phyloP scores from a whole-genome alignment of 306 rosid genomes.

The Malus sylvestris region DNA sequence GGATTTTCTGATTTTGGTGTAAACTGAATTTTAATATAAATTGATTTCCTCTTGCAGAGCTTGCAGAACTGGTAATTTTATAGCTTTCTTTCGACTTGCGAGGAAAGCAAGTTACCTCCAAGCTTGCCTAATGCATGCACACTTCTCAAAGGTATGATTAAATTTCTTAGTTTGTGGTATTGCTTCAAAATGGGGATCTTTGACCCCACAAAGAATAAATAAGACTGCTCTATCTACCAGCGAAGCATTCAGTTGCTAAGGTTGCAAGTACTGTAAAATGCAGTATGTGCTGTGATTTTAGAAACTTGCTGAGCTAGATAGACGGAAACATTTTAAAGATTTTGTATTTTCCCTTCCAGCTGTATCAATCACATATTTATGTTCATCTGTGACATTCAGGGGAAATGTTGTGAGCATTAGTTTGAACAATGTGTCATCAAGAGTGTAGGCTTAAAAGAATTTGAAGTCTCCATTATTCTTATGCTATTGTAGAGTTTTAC shows the following conservation, averaged over 20 bases:
- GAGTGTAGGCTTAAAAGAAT: not conserved
- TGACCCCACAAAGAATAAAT: conserved; percentile 8
- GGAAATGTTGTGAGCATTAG: not conserved
- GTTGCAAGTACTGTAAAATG: conserved; percentile 12
- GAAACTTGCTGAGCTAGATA: conserved; percentile 3
- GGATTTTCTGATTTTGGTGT: conserved; percentile 8
- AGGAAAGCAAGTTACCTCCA: conserved; percentile 94
- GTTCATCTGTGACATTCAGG: not conserved
- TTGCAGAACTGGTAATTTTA: conserved; percentile 80
- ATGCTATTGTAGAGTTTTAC: not conserved
- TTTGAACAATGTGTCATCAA: not conserved
- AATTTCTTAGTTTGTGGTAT: conserved; percentile 20
- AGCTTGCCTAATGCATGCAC: conserved; percentile 99
- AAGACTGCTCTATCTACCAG: conserved; percentile 8
- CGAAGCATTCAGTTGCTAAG: conserved; percentile 7
- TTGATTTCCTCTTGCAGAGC: conserved; percentile 58
- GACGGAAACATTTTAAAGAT: not conserved
- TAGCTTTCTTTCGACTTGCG: conserved; percentile 83
- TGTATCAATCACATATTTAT: not conserved
- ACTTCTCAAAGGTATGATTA: conserved; percentile 78
- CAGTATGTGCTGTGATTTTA: conserved; percentile 1
- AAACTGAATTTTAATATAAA: conserved; percentile 23
- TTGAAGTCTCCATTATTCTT: not conserved
- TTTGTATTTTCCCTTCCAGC: not conserved
- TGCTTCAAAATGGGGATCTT: conserved; percentile 8